Evolutionary conservation across 148 eudicot species (phyloP), one percentile per base, ranked within the genome.

Genomic region (Camellia granthamiana): DNA sequence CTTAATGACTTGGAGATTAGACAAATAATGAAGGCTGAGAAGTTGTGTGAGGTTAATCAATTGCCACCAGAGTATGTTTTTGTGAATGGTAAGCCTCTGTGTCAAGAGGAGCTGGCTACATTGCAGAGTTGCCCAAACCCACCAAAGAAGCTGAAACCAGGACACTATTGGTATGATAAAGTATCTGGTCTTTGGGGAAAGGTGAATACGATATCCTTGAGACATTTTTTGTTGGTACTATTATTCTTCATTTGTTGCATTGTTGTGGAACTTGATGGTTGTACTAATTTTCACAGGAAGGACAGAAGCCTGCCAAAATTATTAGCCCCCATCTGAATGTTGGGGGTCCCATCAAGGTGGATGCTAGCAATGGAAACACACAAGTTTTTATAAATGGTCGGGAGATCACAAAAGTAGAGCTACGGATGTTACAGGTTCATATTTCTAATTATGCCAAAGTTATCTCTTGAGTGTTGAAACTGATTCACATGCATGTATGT

Each of bases 181-280:
- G 99, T 96, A 83, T 96, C 99, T 30, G 99, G 99, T 81, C 95
- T 96, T 82, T 96, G 99, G 99, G 99, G 99, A 91, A 96, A 94
- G 98, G 99, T 96, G 82, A 89, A 72, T 83, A 65, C n/a, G 23
- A 19, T 59, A 78, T 21, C 47, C 21, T 75, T 58, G 41, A 67
- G 16, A 11, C 63, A 6, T 55, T 62, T 56, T 68, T 7, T 75
- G 49, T 47, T 61, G 41, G 5, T 61, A 55, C 63, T 60, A 44
- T 79, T 43, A 64, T 77, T 83, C 61, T 75, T 44, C n/a, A 42
- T 74, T 78, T 58, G 55, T 78, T 78, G 30, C 23, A 38, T 69
- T 77, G 47, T 69, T 62, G 7, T 67, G 58, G 71, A 75, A 55
- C 67, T 65, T 75, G 61, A 75, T 56, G 58, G 44, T 15, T 84